Base-by-base conservation (phyloP, 805 yeast genomes). In the Saturnispora zaruensis region DNA sequence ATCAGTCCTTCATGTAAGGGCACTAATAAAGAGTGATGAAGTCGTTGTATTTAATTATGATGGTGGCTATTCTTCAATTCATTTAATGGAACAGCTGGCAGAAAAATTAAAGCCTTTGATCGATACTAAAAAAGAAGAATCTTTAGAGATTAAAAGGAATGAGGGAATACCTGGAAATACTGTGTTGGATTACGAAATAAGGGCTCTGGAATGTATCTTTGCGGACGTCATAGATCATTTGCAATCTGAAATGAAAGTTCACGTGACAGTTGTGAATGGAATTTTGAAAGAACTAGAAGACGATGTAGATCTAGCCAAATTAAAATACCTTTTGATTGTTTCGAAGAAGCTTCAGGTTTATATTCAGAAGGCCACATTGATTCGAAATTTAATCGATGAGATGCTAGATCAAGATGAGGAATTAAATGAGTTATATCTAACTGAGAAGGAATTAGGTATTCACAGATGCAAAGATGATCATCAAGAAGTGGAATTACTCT, bases 161-260 rank as follows among this genome's bases (percentile, higher is more conserved):
- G 45, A 43, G 7, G 45, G 36, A 13, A 28, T 43, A 23, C 45
- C 45, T 16, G 45, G 16, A 18, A 43, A 43, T 21, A 43, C 45
- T 6, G 45, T 43, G 4, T 69, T 88, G 18, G 91, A 96, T 0
- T 93, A 89, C 65, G 99, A 93, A 61, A 82, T 90, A 60, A 71
- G 95, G 44, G 99, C 97, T 0, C 63, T 93, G 37, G 99, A 93
- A 60, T 81, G 95, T 0, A 84, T 93, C 7, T 76, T 93, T 54
- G 80, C 87, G 28, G 82, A 86, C 47, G 95, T 87, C 2, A 75
- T 88, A 36, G 75, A 85, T 1, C 85, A 88, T 53, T 68, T 93
- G 45, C 82, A 83, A 44, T 82, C 90, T 1, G 99, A 93, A 62
- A 81, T 90, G 85, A 84, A 83, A 57, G 88, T 87, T 5, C 93